Base-by-base conservation (phyloP, 805 yeast genomes). In the Wickerhamomyces sydowiorum region DNA sequence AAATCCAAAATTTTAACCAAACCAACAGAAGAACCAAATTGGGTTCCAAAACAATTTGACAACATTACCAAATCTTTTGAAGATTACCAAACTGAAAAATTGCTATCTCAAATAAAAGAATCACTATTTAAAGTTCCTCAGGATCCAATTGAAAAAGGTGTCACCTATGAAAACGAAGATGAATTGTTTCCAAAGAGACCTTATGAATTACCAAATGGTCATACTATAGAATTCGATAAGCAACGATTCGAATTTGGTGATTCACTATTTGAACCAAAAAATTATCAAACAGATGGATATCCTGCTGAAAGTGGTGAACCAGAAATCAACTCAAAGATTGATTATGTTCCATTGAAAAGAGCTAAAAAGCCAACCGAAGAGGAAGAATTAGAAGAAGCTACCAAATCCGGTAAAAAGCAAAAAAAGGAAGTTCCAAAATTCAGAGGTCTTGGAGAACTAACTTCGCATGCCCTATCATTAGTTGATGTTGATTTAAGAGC, bases 401-500 rank as follows among this genome's bases (percentile, higher is more conserved):
- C 52, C 6, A 46, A 51, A 6, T 24, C 59, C 0, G 19, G 45
- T 42, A 53, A 66, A 60, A 42, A 59, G 56, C 36, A 54, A 52
- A 50, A 51, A 38, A 49, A 47, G 34, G 56, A 42, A 28, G 34
- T 44, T 4, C 52, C 53, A 21, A 57, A 53, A 5, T 47, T 57
- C 18, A 58, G 66, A 42, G 86, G 86, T 3, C 51, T 88, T 14
- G 75, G 85, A 2, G 80, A 76, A 44, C 66, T 89, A 46, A 72
- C 77, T 42, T 73, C 75, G 36, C 78, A 72, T 49, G 76, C 76
- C 22, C 67, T 72, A 44, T 72, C 73, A 38, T 67, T 72, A 43
- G 73, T 82, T 37, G 96, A 90, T 62, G 85, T 88, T 22, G 95
- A 86, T 66, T 68, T 86, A 50, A 73, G 95, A 45, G 84, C 96